Conservation (phyloP, 1,284 basidiomycete species). For the Sparassis latifolia region DNA sequence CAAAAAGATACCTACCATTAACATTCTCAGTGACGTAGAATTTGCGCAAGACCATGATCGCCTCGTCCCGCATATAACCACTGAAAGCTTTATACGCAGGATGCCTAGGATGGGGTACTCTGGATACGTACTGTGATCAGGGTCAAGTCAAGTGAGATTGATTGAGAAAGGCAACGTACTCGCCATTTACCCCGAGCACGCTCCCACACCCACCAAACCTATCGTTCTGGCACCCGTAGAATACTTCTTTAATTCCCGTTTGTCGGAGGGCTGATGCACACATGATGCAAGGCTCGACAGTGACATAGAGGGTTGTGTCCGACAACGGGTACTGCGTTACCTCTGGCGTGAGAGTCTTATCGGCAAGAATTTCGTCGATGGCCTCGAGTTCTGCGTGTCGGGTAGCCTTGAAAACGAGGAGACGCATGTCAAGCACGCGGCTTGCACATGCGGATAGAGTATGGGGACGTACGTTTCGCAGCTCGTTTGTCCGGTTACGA, state of each 20-base stretch:
- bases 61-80: slow-evolving; percentile 86
- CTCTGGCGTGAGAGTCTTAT: slow-evolving; percentile 49
- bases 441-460: background rate
- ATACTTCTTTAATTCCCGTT: slow-evolving; percentile 86
- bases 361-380: slow-evolving; percentile 82
- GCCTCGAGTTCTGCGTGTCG: slow-evolving; percentile 98
- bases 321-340: slow-evolving; percentile 56
- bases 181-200: slow-evolving; percentile 82
- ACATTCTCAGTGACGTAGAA: slow-evolving; percentile 96
- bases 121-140: slow-evolving; percentile 19
- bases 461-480: slow-evolving; percentile 65
- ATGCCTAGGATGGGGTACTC: slow-evolving; percentile 63
- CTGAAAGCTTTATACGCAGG: slow-evolving; percentile 73
- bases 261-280: slow-evolving; percentile 94
- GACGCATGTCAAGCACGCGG: background rate
- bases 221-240: slow-evolving; percentile 94
- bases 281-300: slow-evolving; percentile 99
- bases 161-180: slow-evolving; percentile 3
- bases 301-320: slow-evolving; percentile 89
- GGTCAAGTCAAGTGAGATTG: background rate
- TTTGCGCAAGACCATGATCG: slow-evolving; percentile 89
- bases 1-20: slow-evolving; percentile 57
- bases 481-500: slow-evolving; percentile 92
- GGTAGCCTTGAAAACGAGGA: slow-evolving; percentile 62
- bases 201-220: slow-evolving; percentile 97